These are phyloP conservation scores for Ophiostoma populinum DNA, from an alignment of 2,329 filamentous ascomycete genomes.

Conservation along the genomic window DNA sequence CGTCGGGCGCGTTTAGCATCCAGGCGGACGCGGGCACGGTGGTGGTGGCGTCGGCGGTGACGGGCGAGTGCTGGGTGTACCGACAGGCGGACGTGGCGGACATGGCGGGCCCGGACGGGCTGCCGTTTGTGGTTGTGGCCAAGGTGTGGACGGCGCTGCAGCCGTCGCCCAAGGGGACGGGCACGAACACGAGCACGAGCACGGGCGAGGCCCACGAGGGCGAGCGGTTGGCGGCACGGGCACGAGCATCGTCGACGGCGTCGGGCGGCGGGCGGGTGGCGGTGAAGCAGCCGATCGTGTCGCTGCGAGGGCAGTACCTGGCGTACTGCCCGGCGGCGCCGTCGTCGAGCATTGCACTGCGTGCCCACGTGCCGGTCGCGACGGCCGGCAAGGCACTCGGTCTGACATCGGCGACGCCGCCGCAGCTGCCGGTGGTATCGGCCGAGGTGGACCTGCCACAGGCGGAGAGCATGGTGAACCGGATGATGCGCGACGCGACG, in stretches of 20 bases:
- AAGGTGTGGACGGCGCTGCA: conserved; percentile 89
- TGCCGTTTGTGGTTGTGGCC: conserved; percentile 49
- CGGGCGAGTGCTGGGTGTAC: conserved; percentile 77
- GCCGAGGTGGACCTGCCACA: conserved; percentile 57
- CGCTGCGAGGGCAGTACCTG: conserved; percentile 57
- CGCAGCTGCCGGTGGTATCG: conserved; percentile 48
- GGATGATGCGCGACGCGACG: conserved; percentile 61
- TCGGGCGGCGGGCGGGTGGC: conserved; percentile 23
- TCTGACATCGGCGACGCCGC: conserved; percentile 43
- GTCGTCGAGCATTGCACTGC: conserved; percentile 51
- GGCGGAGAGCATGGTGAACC: conserved; percentile 54
- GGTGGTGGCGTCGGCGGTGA: conserved; percentile 60
- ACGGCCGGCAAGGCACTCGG: conserved; percentile 37
- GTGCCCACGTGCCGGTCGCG: conserved; percentile 44
- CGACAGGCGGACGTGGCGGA: no score
- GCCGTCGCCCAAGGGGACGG: conserved; percentile 29
- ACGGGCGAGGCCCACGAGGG: conserved; percentile 23
- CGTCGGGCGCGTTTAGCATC: conserved; percentile 56
- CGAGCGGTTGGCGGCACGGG: no score
- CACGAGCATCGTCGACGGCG: conserved; percentile 14
- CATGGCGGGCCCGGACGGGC: conserved; percentile 20
- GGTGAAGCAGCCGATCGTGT: conserved; percentile 46
- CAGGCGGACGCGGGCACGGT: conserved; percentile 56
- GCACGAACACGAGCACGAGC: no score
- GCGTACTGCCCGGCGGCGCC: conserved; percentile 60